Evolutionary conservation across 345 rosid species (phyloP).

Genomic region (Dipteronia sinensis): DNA sequence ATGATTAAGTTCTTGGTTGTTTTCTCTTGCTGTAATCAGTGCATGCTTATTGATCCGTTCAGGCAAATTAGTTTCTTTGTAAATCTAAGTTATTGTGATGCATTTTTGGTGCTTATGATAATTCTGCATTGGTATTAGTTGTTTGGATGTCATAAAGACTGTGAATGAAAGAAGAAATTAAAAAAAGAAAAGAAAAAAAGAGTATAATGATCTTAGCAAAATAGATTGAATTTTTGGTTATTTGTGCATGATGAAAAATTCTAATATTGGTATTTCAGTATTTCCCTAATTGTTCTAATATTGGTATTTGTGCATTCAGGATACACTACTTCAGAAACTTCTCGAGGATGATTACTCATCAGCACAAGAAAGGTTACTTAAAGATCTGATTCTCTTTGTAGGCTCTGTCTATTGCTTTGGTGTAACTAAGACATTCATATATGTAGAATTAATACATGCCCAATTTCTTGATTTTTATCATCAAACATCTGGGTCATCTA

Average conservation of each 20-base stretch:
- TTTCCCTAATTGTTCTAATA: too few species aligned
- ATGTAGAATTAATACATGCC: background rate
- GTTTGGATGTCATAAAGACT: background rate
- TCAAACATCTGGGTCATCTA: background rate
- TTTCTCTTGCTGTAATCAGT: too few species aligned
- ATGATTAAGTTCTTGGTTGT: too few species aligned
- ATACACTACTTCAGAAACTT: constrained; percentile 84
- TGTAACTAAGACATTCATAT: background rate
- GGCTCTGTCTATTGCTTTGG: background rate
- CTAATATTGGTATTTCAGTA: too few species aligned
- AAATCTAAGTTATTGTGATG: too few species aligned
- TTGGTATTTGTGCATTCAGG: constrained; percentile 45
- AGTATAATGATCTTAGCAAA: background rate
- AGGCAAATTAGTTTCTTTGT: too few species aligned
- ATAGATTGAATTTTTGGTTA: background rate
- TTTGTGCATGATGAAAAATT: background rate
- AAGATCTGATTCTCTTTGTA: background rate
- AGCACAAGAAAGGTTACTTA: constrained; percentile 70
- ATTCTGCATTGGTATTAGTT: background rate
- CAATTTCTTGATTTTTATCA: background rate
- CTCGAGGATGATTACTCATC: constrained; percentile 60
- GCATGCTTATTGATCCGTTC: too few species aligned
- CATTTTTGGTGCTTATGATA: background rate
- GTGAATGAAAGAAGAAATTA: background rate
- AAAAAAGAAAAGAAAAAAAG: too few species aligned